phyloP scores from a whole-genome alignment of 352 stramenopile genomes.

The Blastocystis sp. region DNA sequence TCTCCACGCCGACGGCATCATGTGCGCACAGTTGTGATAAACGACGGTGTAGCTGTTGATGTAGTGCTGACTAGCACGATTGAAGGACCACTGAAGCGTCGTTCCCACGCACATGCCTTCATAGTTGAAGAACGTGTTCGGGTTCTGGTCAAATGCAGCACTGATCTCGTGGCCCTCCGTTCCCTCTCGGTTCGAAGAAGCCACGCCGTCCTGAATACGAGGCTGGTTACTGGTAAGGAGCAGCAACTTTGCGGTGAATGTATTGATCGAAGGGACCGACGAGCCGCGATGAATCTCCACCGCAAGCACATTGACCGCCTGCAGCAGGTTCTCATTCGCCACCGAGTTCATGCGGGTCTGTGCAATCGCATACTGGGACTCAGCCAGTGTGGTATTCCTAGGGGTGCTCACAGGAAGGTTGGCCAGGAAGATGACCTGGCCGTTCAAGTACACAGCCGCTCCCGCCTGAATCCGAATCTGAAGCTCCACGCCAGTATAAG shows the following conservation, averaged over 20 bases:
- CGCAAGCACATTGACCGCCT: conserved; percentile 5
- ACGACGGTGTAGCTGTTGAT: conserved; percentile 17
- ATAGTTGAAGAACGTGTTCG: conserved; percentile 34
- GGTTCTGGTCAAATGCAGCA: not conserved
- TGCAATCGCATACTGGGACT: conserved; percentile 21
- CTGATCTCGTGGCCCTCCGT: not conserved
- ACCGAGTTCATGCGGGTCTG: conserved; percentile 18
- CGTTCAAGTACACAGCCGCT: conserved; percentile 17
- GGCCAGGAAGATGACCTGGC: not conserved
- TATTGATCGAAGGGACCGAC: conserved; percentile 10
- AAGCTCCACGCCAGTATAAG: conserved; percentile 7
- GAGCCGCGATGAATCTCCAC: conserved; percentile 57
- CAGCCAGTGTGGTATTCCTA: not conserved
- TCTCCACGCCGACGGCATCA: conserved; percentile 7
- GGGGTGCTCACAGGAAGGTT: conserved; percentile 14
- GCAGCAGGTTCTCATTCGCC: not conserved
- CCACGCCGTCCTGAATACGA: not conserved
- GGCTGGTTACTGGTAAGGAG: not conserved
- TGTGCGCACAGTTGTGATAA: not conserved
- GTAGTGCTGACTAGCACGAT: not conserved
- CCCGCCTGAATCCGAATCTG: conserved; percentile 44
- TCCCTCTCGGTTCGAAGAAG: not conserved
- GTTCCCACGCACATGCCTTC: conserved; percentile 44
- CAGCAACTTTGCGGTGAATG: conserved; percentile 3
- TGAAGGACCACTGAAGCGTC: conserved; percentile 14